phyloP scores from a whole-genome alignment of 805 yeast species.

The Saccharomycopsis fibuligera region DNA sequence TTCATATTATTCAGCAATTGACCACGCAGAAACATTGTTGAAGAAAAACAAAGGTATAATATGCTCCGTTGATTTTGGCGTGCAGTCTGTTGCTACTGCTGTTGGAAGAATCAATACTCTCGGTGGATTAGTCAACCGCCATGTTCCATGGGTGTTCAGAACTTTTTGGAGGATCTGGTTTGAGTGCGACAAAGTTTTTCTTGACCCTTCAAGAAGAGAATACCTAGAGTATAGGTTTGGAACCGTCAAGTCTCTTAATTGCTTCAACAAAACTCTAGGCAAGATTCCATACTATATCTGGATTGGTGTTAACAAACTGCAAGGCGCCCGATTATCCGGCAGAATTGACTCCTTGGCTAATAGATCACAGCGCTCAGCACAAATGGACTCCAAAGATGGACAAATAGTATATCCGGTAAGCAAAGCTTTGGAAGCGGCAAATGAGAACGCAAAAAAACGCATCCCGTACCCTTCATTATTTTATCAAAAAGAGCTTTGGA shows the following conservation, averaged over 20 bases:
- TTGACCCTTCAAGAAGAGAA: conserved; percentile 77
- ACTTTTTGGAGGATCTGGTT: conserved; percentile 88
- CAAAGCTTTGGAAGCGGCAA: conserved; percentile 76
- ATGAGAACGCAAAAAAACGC: conserved; percentile 51
- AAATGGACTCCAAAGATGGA: conserved; percentile 28
- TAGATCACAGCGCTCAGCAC: conserved; percentile 76
- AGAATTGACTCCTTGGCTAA: conserved; percentile 68
- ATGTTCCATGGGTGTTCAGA: conserved; percentile 69
- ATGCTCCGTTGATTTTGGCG: conserved; percentile 75
- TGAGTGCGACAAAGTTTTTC: conserved; percentile 73
- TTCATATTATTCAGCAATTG: conserved; percentile 70
- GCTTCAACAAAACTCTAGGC: conserved; percentile 59
- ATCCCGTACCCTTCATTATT: conserved; percentile 77
- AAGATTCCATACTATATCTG: conserved; percentile 78
- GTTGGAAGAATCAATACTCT: conserved; percentile 66
- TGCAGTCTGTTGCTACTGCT: conserved; percentile 57
- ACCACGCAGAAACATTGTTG: conserved; percentile 50
- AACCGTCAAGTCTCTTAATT: conserved; percentile 67
- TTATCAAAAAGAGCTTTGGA: conserved; percentile 71
- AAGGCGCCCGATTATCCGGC: conserved; percentile 42
- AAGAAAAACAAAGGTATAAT: conserved; percentile 52
- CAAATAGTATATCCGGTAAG: conserved; percentile 35
- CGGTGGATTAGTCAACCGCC: conserved; percentile 68
- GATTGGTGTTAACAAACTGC: conserved; percentile 65
- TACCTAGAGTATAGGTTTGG: conserved; percentile 80